Evolutionary conservation across 768 basidiomycete species (phyloP), one percentile per base, ranked within the genome.

Genomic region (Russula dissimulans): DNA sequence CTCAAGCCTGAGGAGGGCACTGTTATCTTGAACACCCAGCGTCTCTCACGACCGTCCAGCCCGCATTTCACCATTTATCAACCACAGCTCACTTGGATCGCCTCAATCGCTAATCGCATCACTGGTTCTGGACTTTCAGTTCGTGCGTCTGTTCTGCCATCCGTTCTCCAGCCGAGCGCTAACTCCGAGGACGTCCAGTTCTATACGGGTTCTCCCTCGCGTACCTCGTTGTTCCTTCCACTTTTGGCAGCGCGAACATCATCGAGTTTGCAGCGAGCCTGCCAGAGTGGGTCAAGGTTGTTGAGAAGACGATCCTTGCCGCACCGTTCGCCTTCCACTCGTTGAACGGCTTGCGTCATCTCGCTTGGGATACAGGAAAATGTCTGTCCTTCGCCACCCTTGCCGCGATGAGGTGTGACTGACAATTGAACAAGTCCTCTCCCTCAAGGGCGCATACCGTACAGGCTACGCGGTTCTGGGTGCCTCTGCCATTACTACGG

Each of bases 51-150:
- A n/a, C 95, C 97, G 17, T 89, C 81, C 63, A 90, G 88, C 68
- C 97, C 97, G 9, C 95, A 97, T 73, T 89, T 93, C 71, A 93
- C 93, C 57, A 98, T 99, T 74, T 99, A 99, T 76, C 87, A 95
- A 69, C 89, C 88, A 2, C 91, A 98, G 74, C 73, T 98, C 49
- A 97, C 95, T 39, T 95, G 91, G 91, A 14, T 90, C 56, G 79
- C 75, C 5, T 97, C 93, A 17, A 92, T 95, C 67, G 83, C 80
- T 43, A 87, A 98, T 75, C 89, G 97, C 71, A 72, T 80, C n/a
- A 89, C 93, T 11, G 97, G 95, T 60, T 80, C 73, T 8, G 90
- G 78, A 10, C 81, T 99, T 51, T 87, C 89, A 61, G 83, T 79
- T 52, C 78, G 91, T 93, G 68, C 66, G 86, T 84, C 50, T 39